Conservation (phyloP, 2,329 filamentous ascomycete genomes). For the Diaporthe velutina region DNA sequence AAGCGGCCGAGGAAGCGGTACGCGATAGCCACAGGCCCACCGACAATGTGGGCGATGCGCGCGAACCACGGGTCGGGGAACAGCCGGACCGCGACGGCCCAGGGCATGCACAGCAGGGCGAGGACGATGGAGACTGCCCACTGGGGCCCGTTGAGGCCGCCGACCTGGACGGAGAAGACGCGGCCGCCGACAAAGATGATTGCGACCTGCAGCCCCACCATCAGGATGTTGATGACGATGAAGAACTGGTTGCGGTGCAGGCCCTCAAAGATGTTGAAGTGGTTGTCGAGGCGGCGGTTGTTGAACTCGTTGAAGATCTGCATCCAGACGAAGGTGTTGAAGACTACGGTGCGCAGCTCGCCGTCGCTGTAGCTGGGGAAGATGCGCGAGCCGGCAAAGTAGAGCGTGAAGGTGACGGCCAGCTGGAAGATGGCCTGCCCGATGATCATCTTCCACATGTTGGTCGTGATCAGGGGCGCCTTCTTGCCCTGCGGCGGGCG, state of each 20-base stretch:
- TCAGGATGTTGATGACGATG: conserved; percentile 67
- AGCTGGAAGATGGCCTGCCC: conserved; percentile 73
- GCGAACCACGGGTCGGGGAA: conserved; percentile 62
- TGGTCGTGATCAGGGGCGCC: conserved; percentile 78
- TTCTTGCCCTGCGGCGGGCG: conserved; percentile 70
- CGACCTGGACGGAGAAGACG: conserved; percentile 48
- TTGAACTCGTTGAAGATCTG: conserved; percentile 80
- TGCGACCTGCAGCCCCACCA: conserved; percentile 68
- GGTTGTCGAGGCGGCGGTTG: conserved; percentile 73
- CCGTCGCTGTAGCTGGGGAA: conserved; percentile 61
- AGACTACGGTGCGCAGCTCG: conserved; percentile 68
- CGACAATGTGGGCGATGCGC: conserved; percentile 46
- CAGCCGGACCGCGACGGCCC: conserved; percentile 61
- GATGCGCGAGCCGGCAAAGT: conserved; percentile 71
- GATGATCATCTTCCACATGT: conserved; percentile 77
- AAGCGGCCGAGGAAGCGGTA: conserved; percentile 44
- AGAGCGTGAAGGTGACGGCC: conserved; percentile 67
- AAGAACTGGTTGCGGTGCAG: conserved; percentile 70
- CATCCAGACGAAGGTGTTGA: conserved; percentile 81
- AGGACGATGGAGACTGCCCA: conserved; percentile 39
- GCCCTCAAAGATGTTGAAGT: conserved; percentile 72
- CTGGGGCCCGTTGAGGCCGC: conserved; percentile 34
- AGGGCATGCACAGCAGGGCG: conserved; percentile 59
- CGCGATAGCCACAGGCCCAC: conserved; percentile 46
- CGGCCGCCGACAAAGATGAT: conserved; percentile 70